Conservation (phyloP, 495 filamentous ascomycete genomes). For the Lineolata rhizophorae region DNA sequence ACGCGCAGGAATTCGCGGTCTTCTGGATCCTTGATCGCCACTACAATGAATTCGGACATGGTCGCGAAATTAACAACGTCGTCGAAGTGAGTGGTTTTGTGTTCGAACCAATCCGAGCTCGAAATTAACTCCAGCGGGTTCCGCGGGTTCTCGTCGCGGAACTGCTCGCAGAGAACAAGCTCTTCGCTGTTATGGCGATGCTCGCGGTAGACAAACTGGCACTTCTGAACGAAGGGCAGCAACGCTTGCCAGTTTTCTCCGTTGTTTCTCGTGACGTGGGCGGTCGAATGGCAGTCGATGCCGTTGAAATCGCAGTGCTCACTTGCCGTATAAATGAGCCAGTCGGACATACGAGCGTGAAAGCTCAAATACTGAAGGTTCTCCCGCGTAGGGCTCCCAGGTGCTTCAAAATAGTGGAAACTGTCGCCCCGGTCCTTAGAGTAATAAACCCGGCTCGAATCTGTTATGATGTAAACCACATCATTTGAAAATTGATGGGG, state of each 20-base stretch:
- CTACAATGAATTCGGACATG: constrained; percentile 87
- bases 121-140: constrained; percentile 46
- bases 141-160: constrained; percentile 33
- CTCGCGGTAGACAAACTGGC: constrained; percentile 51
- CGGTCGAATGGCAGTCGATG: constrained; percentile 40
- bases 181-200: constrained; percentile 33
- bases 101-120: constrained; percentile 53
- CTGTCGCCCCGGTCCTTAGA: constrained; percentile 47
- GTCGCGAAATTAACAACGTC: constrained; percentile 71
- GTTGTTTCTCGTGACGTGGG: constrained; percentile 49
- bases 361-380: constrained; percentile 38
- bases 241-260: constrained; percentile 55
- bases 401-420: constrained; percentile 45
- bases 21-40: constrained; percentile 48
- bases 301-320: constrained; percentile 26
- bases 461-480: constrained; percentile 64
- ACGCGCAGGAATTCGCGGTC: constrained; percentile 49
- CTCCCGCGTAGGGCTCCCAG: constrained; percentile 23
- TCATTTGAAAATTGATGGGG: constrained; percentile 63
- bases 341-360: constrained; percentile 60
- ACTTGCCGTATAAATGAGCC: constrained; percentile 75
- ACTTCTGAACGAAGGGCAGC: constrained; percentile 45
- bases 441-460: constrained; percentile 43
- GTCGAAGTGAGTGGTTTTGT: constrained; percentile 30
- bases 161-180: constrained; percentile 65